Evolutionary conservation across 2,329 filamentous ascomycete genomes (phyloP).

Genomic region (Phialophora chinensis): DNA sequence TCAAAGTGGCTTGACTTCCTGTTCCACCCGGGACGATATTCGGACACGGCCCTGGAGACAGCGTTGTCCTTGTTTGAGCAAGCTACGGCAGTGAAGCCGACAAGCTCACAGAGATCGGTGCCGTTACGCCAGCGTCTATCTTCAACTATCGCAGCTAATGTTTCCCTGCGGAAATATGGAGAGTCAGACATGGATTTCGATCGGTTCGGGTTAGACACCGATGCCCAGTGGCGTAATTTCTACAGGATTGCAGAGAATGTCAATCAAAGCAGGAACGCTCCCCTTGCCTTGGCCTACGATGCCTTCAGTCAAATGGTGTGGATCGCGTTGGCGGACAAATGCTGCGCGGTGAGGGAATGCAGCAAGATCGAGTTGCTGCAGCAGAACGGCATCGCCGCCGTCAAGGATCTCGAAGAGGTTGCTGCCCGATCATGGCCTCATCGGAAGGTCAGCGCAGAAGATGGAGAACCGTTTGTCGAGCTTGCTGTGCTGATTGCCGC

Average conservation of each 20-base stretch:
- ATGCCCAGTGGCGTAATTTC: slow-evolving; percentile 87
- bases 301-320: slow-evolving; percentile 73
- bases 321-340: slow-evolving; percentile 81
- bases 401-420: slow-evolving; percentile 46
- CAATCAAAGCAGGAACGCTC: slow-evolving; percentile 83
- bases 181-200: slow-evolving; percentile 78
- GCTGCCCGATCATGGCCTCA: slow-evolving; percentile 49
- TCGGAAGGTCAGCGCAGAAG: slow-evolving; percentile 50
- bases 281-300: slow-evolving; percentile 78
- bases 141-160: slow-evolving; percentile 42
- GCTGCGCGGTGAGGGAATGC: slow-evolving; percentile 79
- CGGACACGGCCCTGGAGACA: slow-evolving; percentile 78
- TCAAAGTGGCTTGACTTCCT: slow-evolving; percentile 88
- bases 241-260: slow-evolving; percentile 85
- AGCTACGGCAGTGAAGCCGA: slow-evolving; percentile 49
- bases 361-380: slow-evolving; percentile 76
- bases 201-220: slow-evolving; percentile 73
- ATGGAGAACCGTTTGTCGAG: slow-evolving; percentile 59
- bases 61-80: slow-evolving; percentile 81
- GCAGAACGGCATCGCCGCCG: slow-evolving; percentile 64
- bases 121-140: slow-evolving; percentile 47
- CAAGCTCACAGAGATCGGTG: slow-evolving; percentile 45
- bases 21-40: slow-evolving; percentile 82
- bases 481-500: slow-evolving; percentile 70
- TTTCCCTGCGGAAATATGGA: slow-evolving; percentile 72